Percentiles rank a stretch among this genome's conserved stretches.
Evolutionary conservation across 2,329 filamentous ascomycete genomes (phyloP).

Genomic region (Botryosphaeria dothidea): DNA sequence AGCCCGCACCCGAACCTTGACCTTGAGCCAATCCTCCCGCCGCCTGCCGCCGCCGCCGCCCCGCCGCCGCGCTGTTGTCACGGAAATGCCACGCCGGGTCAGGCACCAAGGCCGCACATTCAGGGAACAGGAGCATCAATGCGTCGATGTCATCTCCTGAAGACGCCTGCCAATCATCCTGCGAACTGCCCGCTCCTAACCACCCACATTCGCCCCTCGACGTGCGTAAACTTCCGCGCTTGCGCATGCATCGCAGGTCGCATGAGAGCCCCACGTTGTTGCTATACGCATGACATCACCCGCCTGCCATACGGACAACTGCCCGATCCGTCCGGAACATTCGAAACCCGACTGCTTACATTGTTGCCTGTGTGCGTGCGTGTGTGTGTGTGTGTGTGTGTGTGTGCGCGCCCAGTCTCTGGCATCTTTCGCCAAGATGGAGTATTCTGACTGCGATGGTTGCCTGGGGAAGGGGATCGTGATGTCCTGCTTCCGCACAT

Average conservation of each 20-base stretch:
- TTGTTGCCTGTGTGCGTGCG: not conserved
- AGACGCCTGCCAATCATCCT: not conserved
- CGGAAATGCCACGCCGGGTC: not conserved
- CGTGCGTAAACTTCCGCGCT: not conserved
- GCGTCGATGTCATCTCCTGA: slow-evolving; percentile 6
- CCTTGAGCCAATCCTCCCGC: not conserved
- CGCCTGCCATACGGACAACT: not conserved
- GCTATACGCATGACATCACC: slow-evolving; percentile 3
- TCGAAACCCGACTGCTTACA: not conserved
- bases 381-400: no score
- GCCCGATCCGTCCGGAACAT: slow-evolving; percentile 3
- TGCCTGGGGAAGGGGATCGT: no score
- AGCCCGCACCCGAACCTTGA: not conserved
- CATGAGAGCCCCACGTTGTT: slow-evolving; percentile 1
- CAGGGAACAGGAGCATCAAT: not conserved
- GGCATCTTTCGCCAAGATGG: no score
- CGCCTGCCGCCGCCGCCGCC: not conserved
- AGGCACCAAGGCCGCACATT: not conserved
- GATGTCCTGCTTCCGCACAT: no score
- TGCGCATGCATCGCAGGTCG: not conserved
- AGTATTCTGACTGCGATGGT: no score
- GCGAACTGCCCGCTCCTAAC: no score
- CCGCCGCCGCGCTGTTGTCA: not conserved
- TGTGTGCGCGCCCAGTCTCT: no score
- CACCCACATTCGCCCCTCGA: no score